phyloP scores from a whole-genome alignment of 2,329 filamentous ascomycete species.

The Diaporthe vexans region DNA sequence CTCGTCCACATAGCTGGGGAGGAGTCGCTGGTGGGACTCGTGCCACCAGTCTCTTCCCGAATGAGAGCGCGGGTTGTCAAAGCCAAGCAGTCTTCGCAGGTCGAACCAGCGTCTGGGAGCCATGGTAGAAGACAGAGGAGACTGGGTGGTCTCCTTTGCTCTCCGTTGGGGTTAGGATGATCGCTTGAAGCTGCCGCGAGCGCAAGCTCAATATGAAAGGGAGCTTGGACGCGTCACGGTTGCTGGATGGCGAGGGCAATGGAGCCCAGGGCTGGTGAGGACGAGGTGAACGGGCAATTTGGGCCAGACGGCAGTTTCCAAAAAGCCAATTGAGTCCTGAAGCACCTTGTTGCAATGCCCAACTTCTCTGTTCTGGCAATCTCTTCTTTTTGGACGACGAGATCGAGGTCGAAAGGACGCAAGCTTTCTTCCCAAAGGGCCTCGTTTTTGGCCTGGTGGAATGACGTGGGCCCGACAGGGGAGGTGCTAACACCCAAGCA shows the following conservation, averaged over 20 bases:
- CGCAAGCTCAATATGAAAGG: neutral
- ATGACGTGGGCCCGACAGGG: constrained; percentile 33
- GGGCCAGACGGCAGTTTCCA: neutral
- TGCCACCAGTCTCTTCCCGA: constrained; percentile 54
- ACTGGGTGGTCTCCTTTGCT: neutral
- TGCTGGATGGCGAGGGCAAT: neutral
- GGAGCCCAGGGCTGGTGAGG: neutral
- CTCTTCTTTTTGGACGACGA: constrained; percentile 1
- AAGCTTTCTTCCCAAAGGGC: constrained; percentile 28
- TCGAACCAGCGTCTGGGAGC: constrained; percentile 41
- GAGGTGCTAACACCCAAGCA: constrained; percentile 13
- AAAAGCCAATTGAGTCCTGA: constrained; percentile 26
- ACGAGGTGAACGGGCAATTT: neutral
- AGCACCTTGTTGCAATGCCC: neutral
- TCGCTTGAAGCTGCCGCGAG: constrained; percentile 4
- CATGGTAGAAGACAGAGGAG: constrained; percentile 21
- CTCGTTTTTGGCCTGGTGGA: constrained; percentile 24
- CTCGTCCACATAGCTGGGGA: constrained; percentile 73
- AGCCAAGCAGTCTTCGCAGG: constrained; percentile 52
- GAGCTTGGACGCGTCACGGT: constrained; percentile 1
- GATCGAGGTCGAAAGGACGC: constrained; percentile 4
- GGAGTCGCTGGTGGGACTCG: constrained; percentile 65
- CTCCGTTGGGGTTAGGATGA: neutral
- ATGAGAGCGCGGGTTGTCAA: constrained; percentile 52
- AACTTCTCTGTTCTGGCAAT: constrained; percentile 11